These are phyloP conservation scores for Debaryomyces fabryi DNA, from an alignment of 1,139 yeast genomes.

Conservation along the genomic window DNA sequence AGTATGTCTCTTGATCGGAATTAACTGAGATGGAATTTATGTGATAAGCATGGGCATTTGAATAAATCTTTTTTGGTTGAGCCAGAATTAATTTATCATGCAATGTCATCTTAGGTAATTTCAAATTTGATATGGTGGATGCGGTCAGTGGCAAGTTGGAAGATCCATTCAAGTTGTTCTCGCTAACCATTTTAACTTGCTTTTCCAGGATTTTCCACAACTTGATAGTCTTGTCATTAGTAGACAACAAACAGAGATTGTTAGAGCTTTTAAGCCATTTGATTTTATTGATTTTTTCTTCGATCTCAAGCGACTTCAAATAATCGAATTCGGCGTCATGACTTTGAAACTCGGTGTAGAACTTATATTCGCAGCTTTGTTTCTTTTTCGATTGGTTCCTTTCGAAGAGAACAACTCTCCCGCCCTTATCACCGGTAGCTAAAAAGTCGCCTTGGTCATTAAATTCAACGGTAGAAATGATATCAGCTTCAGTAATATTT, in stretches of 20 bases:
- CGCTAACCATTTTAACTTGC: conserved; percentile 87
- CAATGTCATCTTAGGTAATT: conserved; percentile 82
- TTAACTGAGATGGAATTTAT: conserved; percentile 94
- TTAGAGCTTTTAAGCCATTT: conserved; percentile 93
- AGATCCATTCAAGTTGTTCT: conserved; percentile 71
- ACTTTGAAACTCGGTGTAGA: conserved; percentile 95
- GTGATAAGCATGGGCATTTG: conserved; percentile 98
- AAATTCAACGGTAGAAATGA: conserved; percentile 95
- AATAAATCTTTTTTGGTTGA: conserved; percentile 86
- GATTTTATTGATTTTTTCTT: conserved; percentile 96
- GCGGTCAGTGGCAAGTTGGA: conserved; percentile 24
- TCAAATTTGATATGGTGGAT: conserved; percentile 44
- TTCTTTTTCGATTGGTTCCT: conserved; percentile 78
- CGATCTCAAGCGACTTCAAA: conserved; percentile 92
- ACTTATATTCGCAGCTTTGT: conserved; percentile 80
- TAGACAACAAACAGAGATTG: conserved; percentile 82
- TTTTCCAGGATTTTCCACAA: conserved; percentile 96
- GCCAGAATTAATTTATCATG: conserved; percentile 97
- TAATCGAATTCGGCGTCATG: conserved; percentile 99
- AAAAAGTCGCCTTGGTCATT: conserved; percentile 92
- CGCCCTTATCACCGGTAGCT: conserved; percentile 99
- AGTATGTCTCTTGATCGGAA: conserved; percentile 94
- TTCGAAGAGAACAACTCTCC: conserved; percentile 94
- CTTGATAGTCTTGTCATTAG: conserved; percentile 97
- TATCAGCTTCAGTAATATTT: conserved; percentile 95